A percentile compares a stretch with the other conserved stretches of the same genome.
Evolutionary conservation across 2,329 filamentous ascomycete species (phyloP).

Genomic region (Colletotrichum eleusines): DNA sequence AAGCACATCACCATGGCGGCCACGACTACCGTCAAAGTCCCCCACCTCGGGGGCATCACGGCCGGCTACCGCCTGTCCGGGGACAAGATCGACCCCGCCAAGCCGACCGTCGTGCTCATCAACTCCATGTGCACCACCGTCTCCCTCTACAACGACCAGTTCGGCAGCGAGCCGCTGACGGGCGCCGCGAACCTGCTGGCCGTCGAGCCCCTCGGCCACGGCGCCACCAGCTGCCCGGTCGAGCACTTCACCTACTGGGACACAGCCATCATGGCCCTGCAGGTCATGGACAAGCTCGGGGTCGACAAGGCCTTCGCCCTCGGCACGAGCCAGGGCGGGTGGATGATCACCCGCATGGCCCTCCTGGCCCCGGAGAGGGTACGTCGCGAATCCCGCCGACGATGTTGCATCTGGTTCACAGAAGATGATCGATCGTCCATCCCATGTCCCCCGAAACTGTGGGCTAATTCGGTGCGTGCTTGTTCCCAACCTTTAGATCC

Average conservation of each 20-base stretch:
- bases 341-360: constrained; percentile 64
- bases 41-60: constrained; percentile 61
- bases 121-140: constrained; percentile 65
- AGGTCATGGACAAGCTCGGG: constrained; percentile 65
- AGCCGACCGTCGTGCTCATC: constrained; percentile 64
- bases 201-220: constrained; percentile 66
- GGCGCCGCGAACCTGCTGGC: constrained; percentile 61
- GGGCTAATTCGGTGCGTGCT: not conserved
- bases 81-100: constrained; percentile 59
- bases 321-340: constrained; percentile 66
- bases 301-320: constrained; percentile 62
- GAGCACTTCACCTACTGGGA: constrained; percentile 70
- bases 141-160: constrained; percentile 60
- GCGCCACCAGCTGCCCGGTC: constrained; percentile 55
- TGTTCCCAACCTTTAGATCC: constrained; percentile 54
- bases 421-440: not conserved
- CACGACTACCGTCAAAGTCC: constrained; percentile 58
- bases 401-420: not conserved
- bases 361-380: constrained; percentile 62
- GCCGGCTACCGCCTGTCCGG: constrained; percentile 59
- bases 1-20: constrained; percentile 50
- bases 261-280: constrained; percentile 64
- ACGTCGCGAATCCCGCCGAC: constrained; percentile 39
- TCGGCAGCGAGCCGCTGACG: constrained; percentile 55
- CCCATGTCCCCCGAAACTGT: not conserved